A percentile compares a stretch with the other conserved stretches of the same genome.
phyloP scores from a whole-genome alignment of 768 basidiomycete species.

The Albatrellus ellisii region DNA sequence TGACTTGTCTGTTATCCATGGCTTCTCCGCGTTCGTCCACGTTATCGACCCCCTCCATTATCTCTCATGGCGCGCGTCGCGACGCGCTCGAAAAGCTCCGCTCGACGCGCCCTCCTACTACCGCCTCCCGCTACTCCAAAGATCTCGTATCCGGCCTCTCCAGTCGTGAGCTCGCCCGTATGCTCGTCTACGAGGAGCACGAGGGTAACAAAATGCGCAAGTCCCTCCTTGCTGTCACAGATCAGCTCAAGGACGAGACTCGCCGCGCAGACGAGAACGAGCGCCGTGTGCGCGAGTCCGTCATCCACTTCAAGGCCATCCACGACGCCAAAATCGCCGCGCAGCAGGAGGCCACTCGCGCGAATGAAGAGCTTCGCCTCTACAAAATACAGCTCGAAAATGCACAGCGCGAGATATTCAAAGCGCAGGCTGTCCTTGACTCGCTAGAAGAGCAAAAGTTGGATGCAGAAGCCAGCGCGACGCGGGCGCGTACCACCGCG shows the following conservation, averaged over 20 bases:
- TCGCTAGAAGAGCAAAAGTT: conserved; percentile 34
- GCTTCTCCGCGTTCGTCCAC: no score
- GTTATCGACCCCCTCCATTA: conserved; percentile 5
- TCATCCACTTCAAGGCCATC: conserved; percentile 19
- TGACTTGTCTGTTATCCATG: background rate
- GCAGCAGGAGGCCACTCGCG: conserved; percentile 19
- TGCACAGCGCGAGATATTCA: conserved; percentile 45
- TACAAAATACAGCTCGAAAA: conserved; percentile 46
- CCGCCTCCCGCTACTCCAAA: conserved; percentile 9
- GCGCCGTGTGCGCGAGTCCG: conserved; percentile 19
- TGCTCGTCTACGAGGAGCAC: conserved; percentile 28
- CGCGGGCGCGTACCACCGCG: conserved; percentile 29
- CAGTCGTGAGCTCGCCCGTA: conserved; percentile 1
- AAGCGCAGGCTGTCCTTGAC: conserved; percentile 39
- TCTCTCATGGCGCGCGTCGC: conserved; percentile 4
- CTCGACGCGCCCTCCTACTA: conserved; percentile 3
- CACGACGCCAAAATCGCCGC: conserved; percentile 21
- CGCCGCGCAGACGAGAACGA: conserved; percentile 25
- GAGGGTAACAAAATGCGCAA: conserved; percentile 27
- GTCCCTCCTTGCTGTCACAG: conserved; percentile 23
- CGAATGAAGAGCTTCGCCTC: conserved; percentile 36
- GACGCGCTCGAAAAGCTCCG: conserved; percentile 2
- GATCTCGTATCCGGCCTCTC: background rate
- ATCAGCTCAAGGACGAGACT: conserved; percentile 26
- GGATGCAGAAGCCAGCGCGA: conserved; percentile 34